Conservation (phyloP, 148 eudicot species). For the Vaccinium vitisidaea region DNA sequence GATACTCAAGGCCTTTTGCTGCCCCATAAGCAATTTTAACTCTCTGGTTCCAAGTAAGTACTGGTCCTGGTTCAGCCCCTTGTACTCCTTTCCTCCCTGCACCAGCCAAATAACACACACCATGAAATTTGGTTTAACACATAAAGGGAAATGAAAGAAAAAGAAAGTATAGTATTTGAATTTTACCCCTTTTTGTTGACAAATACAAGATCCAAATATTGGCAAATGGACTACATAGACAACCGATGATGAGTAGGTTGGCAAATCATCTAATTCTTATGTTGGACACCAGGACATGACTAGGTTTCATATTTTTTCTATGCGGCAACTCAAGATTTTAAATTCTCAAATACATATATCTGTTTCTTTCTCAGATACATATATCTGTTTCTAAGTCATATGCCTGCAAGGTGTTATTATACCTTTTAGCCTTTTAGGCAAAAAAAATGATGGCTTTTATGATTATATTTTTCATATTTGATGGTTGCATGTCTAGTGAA, state of each 20-base stretch:
- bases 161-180: no score
- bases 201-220: not conserved
- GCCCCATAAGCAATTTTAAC: constrained; percentile 66
- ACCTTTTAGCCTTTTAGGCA: not conserved
- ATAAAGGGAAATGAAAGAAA: not conserved
- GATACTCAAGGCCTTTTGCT: constrained; percentile 61
- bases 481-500: not conserved
- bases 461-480: not conserved
- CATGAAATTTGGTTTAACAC: not conserved
- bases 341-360: not conserved
- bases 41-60: constrained; percentile 55
- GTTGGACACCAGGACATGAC: not conserved
- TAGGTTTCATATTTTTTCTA: not conserved
- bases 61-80: constrained; percentile 64
- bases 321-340: not conserved
- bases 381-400: not conserved
- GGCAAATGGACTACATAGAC: not conserved
- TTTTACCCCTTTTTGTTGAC: not conserved
- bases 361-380: no score
- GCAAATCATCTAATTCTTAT: not conserved
- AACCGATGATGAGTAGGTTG: not conserved
- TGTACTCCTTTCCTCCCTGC: constrained; percentile 67
- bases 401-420: not conserved
- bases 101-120: not conserved
- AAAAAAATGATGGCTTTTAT: not conserved